Evolutionary conservation across 768 basidiomycete genomes (phyloP).

Genomic region (Hypholoma fasciculare): DNA sequence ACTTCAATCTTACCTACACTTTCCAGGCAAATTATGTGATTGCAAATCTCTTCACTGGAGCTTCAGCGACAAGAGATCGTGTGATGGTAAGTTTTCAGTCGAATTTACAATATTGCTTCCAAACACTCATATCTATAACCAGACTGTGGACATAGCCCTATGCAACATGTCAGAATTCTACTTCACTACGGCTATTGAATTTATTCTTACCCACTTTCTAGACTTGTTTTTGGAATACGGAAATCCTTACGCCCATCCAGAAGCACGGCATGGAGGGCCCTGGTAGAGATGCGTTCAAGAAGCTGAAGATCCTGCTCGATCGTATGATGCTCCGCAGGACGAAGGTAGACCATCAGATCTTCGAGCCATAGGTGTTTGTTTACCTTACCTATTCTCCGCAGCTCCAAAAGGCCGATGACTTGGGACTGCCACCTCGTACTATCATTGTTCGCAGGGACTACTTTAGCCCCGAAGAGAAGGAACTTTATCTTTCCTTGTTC

Average conservation of each 20-base stretch:
- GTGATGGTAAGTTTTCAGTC: slow-evolving; percentile 62
- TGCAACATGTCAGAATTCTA: slow-evolving; percentile 75
- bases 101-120: background rate
- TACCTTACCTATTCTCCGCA: slow-evolving; percentile 28
- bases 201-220: slow-evolving; percentile 26
- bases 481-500: slow-evolving; percentile 89
- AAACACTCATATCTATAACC: background rate
- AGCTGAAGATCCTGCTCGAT: slow-evolving; percentile 85
- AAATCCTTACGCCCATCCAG: slow-evolving; percentile 96
- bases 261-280: slow-evolving; percentile 82
- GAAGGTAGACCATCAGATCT: slow-evolving; percentile 47
- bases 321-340: slow-evolving; percentile 95
- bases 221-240: slow-evolving; percentile 97
- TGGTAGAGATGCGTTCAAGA: slow-evolving; percentile 86
- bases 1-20: background rate
- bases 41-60: slow-evolving; percentile 97
- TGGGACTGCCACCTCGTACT: slow-evolving; percentile 91
- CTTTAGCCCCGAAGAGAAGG: slow-evolving; percentile 97
- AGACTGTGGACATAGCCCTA: slow-evolving; percentile 87
- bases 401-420: slow-evolving; percentile 94
- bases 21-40: slow-evolving; percentile 79
- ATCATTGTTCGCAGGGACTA: slow-evolving; percentile 87
- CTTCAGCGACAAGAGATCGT: slow-evolving; percentile 79
- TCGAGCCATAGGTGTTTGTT: background rate
- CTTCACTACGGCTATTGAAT: slow-evolving; percentile 9